These are phyloP conservation scores for Lactifluus pinguis DNA, from an alignment of 768 basidiomycete genomes.

Conservation along the genomic window DNA sequence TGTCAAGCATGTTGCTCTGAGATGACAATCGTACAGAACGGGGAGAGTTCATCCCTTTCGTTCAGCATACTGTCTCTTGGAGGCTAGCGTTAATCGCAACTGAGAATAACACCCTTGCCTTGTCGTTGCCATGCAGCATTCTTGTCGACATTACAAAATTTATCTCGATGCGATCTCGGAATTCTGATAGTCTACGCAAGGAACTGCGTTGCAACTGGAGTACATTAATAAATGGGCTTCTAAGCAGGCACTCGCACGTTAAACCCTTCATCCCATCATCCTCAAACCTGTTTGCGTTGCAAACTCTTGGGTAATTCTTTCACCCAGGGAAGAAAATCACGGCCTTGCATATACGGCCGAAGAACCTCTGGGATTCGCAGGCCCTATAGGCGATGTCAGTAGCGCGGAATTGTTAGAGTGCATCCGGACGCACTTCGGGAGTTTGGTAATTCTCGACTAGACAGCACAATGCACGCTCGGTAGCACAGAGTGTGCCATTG, in stretches of 20 bases:
- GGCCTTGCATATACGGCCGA: conserved; percentile 92
- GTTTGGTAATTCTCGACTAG: conserved; percentile 99
- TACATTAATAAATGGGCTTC: conserved; percentile 11
- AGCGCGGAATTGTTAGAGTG: background rate
- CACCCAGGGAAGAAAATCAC: conserved; percentile 79
- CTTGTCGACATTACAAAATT: background rate
- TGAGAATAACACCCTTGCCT: background rate
- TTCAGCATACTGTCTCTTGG: conserved; percentile 1
- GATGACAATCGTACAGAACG: conserved; percentile 15
- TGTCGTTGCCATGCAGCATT: background rate
- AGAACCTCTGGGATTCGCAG: conserved; percentile 84
- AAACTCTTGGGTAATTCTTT: conserved; percentile 72
- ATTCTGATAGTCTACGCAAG: background rate
- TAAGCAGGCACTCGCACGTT: conserved; percentile 5
- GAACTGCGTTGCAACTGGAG: background rate
- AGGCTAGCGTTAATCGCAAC: background rate
- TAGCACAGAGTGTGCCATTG: conserved; percentile 96
- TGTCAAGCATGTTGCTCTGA: conserved; percentile 1
- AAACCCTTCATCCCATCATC: background rate
- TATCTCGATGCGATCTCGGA: conserved; percentile 1
- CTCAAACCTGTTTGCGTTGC: conserved; percentile 59
- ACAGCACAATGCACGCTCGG: conserved; percentile 93
- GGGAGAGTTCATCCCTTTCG: conserved; percentile 16
- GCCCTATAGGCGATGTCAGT: conserved; percentile 44
- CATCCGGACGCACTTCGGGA: conserved; percentile 56